A percentile compares a stretch with the other conserved stretches of the same genome.
Conservation (phyloP, 164 flowering plant genomes). For the Nymphaea colorata region DNA sequence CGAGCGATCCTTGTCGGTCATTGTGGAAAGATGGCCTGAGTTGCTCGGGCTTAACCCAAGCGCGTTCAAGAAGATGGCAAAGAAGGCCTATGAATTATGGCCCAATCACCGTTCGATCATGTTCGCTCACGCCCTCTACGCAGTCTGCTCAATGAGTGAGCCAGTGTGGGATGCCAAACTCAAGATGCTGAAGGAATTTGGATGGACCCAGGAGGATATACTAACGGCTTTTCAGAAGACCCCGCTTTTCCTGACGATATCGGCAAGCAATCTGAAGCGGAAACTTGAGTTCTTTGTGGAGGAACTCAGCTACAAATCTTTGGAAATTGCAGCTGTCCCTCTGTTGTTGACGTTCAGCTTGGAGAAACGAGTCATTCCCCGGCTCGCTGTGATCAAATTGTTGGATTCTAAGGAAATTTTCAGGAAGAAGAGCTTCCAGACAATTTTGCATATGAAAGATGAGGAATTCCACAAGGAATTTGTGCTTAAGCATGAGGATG, state of each 20-base stretch:
- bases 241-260: slow-evolving; percentile 4
- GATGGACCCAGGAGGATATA: slow-evolving; percentile 8
- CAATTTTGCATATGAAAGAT: neutral
- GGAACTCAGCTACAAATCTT: neutral
- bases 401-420: slow-evolving; percentile 2
- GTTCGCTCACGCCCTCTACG: slow-evolving; percentile 4
- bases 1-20: neutral
- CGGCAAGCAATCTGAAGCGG: slow-evolving; percentile 5
- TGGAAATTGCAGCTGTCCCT: neutral
- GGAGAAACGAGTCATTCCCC: slow-evolving; percentile 2
- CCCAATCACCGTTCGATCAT: slow-evolving; percentile 1
- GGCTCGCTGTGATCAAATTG: slow-evolving; percentile 2
- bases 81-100: slow-evolving; percentile 4
- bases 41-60: neutral
- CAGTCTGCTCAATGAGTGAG: neutral
- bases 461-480: neutral
- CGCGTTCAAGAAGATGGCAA: neutral
- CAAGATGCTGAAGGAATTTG: slow-evolving; percentile 4
- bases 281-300: slow-evolving; percentile 4
- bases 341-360: neutral
- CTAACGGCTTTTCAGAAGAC: slow-evolving; percentile 6
- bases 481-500: slow-evolving; percentile 2
- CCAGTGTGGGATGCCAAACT: slow-evolving; percentile 4
- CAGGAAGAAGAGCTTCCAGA: neutral
- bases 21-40: neutral